Evolutionary conservation across 2,329 filamentous ascomycete species (phyloP), one percentile per base, ranked within the genome.

Genomic region (Claviceps africana): DNA sequence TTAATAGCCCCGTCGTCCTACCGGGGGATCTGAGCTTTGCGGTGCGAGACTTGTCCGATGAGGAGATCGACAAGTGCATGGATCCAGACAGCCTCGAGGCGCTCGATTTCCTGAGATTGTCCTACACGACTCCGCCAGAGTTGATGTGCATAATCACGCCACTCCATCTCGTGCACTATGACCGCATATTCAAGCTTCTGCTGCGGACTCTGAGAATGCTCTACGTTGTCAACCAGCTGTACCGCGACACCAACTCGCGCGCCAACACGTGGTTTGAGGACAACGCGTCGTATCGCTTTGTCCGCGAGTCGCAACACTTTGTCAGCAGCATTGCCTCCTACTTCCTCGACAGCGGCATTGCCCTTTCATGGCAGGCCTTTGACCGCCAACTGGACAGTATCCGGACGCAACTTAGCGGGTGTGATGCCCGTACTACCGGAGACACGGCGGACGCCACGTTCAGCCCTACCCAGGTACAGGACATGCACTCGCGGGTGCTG

Each of bases 91-190:
- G 84, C 0, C 76, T 97, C 19, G 83, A 91, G 62, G 93, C 93
- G 0, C 74, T 97, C n/a, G 93, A 97, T 66, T 97, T 98, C 61
- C 73, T 98, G 17, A 81, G 88, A 1, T 71, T 98, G 8, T 85
- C 89, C 46, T 97, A 96, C 67, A 86, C 84, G 42, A 76, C 89
- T 0, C 85, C 89, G 0, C 66, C 77, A 0, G 80, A 87, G 1
- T 72, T 97, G 0, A 75, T 82, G 42, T 73, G 82, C 0, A 76
- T 97, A 55, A 82, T 98, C 43, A 89, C 88, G 0, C 73, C 81
- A 0, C 65, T 74, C 0, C 77, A 84, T 1, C 69, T 97, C 11
- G 72, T 81, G 51, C 88, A 88, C 59, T 97, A 96, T 61, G 93
- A 97, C 64, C 75, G 76, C 47, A 77, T 96, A 37, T 97, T 96